Base-by-base conservation (phyloP, 1,139 yeast species). In the Kodamaea arcana region DNA sequence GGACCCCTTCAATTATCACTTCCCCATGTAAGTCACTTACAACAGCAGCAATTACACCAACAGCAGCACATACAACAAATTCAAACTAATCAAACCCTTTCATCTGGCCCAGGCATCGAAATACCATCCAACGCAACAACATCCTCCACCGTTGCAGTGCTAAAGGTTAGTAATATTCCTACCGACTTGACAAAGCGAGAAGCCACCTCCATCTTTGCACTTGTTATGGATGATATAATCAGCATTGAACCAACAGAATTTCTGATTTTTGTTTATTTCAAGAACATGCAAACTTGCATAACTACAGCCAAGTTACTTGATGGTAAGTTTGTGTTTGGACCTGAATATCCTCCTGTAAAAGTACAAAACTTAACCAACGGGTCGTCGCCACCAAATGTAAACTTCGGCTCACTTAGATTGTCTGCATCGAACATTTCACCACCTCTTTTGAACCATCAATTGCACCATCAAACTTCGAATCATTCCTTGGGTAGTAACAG, bases 121-220 rank as follows among this genome's bases (percentile, higher is more conserved):
- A 15, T 8, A 13, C 32, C 28, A 29, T 32, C 44, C 33, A 24
- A 32, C 34, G 24, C 41, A 29, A 31, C 39, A 31, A 31, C 22
- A 18, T 35, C 43, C 5, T 35, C 46, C 12, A 36, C 14, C 31
- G 46, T 24, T 32, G 30, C 36, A 15, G 45, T 53, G n/a, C 51
- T 75, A 32, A 70, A 64, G 38, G 56, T 82, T 28, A 67, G 66
- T 40, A 82, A 83, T 50, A 58, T 87, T 15, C 97, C 97, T 2
- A 54, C 67, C 8, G 95, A 88, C 54, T 63, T 88, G 30, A 61
- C 90, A 3, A 56, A 71, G 22, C 77, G 96, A 51, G 97, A 90
- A 57, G 83, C 92, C 14, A 70, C 78, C 28, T 68, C 85, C 24
- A 69, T 90, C 22, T 90, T 90, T 54, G 75, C 96, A 6, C 69